Conservation (phyloP, 73 alveolate species). For the Paramecium primaurelia region DNA sequence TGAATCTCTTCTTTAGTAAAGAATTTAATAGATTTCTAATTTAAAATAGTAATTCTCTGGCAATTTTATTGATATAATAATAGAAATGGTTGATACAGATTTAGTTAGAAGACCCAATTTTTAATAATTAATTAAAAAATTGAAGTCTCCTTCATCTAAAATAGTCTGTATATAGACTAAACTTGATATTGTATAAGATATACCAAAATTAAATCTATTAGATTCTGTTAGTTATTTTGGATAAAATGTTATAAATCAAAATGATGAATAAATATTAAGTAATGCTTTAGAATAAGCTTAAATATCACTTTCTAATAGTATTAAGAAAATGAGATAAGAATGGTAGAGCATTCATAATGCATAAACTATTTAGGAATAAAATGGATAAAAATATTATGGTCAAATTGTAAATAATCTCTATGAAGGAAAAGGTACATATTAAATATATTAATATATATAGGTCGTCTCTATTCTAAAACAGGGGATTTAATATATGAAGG, state of each 20-base stretch:
- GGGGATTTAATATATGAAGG: not conserved
- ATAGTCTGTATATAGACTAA: not conserved
- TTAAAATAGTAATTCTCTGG: not conserved
- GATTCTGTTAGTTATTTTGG: not conserved
- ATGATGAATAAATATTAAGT: not conserved
- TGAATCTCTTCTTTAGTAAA: not conserved
- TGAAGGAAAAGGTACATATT: not conserved
- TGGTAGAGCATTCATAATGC: not conserved
- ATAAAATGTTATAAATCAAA: not conserved
- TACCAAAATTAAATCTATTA: not conserved
- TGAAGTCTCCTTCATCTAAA: not conserved
- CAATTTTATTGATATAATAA: not conserved
- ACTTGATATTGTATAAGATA: not conserved
- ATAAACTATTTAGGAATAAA: not conserved
- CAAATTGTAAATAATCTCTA: not conserved
- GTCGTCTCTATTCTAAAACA: not conserved
- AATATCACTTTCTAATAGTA: not conserved
- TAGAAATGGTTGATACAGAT: not conserved
- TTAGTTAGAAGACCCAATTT: not conserved
- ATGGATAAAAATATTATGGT: not conserved
- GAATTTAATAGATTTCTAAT: not conserved
- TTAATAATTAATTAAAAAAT: not conserved
- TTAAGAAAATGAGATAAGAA: not conserved
- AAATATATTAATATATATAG: not conserved
- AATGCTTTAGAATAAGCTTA: not conserved